phyloP scores from a whole-genome alignment of 2,329 filamentous ascomycete species.

The Cytospora paraplurivora region DNA sequence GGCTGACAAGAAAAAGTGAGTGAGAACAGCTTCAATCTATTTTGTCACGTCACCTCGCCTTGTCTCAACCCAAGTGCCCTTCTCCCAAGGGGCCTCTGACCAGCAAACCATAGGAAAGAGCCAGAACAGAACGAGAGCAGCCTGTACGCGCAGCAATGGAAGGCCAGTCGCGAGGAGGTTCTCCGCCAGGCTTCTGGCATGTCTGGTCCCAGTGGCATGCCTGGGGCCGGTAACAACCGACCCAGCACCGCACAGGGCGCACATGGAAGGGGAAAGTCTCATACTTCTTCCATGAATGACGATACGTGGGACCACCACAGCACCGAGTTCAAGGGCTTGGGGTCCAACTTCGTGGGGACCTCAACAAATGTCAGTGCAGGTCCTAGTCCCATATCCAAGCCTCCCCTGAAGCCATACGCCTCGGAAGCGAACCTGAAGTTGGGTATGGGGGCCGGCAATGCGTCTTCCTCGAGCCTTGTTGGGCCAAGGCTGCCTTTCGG shows the following conservation, averaged over 20 bases:
- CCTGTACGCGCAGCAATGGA: constrained; percentile 21
- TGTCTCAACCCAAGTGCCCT: neutral
- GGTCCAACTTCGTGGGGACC: constrained; percentile 6
- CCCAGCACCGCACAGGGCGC: constrained; percentile 18
- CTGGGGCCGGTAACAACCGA: constrained; percentile 1
- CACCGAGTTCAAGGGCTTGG: constrained; percentile 12
- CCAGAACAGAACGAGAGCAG: constrained; percentile 3
- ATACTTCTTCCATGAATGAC: constrained; percentile 1
- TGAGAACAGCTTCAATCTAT: constrained; percentile 27
- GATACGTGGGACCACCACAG: constrained; percentile 30
- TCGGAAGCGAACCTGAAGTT: constrained; percentile 47
- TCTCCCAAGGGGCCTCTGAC: constrained; percentile 15
- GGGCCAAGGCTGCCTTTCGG: constrained; percentile 26
- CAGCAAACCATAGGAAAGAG: constrained; percentile 16
- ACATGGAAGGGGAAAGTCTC: constrained; percentile 29
- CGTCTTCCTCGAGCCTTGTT: constrained; percentile 41
- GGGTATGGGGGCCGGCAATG: constrained; percentile 40
- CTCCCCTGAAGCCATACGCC: constrained; percentile 38
- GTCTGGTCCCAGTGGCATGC: neutral
- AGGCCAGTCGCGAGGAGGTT: constrained; percentile 28
- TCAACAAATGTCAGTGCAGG: constrained; percentile 13
- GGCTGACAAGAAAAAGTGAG: constrained; percentile 59
- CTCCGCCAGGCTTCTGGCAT: constrained; percentile 19
- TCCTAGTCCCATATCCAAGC: constrained; percentile 19
- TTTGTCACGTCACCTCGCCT: neutral